These are phyloP conservation scores for Ceratocystis diversiconidia DNA, from an alignment of 2,329 filamentous ascomycete species.

Conservation along the genomic window DNA sequence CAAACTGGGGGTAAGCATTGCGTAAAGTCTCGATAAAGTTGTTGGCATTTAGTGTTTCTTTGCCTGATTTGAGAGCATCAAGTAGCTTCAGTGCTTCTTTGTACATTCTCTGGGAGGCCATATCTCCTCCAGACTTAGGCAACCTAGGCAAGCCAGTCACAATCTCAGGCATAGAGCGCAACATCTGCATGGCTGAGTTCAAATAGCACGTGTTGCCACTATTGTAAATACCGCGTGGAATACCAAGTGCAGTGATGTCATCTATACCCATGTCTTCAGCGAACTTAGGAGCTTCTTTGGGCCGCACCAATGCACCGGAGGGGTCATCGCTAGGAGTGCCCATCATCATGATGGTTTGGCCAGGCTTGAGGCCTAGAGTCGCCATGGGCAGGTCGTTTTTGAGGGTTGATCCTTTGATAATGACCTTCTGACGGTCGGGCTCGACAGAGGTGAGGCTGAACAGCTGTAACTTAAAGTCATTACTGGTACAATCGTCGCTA, in stretches of 20 bases:
- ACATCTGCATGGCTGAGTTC: constrained; percentile 88
- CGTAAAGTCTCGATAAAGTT: constrained; percentile 72
- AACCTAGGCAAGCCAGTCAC: constrained; percentile 55
- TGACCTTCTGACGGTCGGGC: constrained; percentile 87
- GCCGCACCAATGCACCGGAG: constrained; percentile 47
- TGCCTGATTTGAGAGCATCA: constrained; percentile 66
- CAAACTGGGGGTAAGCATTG: constrained; percentile 76
- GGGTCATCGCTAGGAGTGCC: constrained; percentile 60
- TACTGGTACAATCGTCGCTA: constrained; percentile 68
- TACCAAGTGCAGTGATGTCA: constrained; percentile 67
- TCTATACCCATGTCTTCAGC: constrained; percentile 96
- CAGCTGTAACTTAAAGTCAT: constrained; percentile 89
- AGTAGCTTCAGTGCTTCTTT: constrained; percentile 37
- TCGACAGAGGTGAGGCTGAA: constrained; percentile 93
- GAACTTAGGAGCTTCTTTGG: constrained; percentile 73
- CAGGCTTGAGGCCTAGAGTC: constrained; percentile 70
- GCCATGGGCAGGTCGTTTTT: constrained; percentile 88
- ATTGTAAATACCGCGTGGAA: constrained; percentile 77
- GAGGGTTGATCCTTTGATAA: constrained; percentile 85
- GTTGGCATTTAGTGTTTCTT: constrained; percentile 64
- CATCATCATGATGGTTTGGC: constrained; percentile 90
- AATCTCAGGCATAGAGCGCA: constrained; percentile 80
- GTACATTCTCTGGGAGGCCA: constrained; percentile 12
- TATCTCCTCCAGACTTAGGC: constrained; percentile 43
- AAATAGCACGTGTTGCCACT: constrained; percentile 97